Evolutionary conservation across 2,329 filamentous ascomycete genomes (phyloP).

Genomic region (Epichloe brachyelytri): DNA sequence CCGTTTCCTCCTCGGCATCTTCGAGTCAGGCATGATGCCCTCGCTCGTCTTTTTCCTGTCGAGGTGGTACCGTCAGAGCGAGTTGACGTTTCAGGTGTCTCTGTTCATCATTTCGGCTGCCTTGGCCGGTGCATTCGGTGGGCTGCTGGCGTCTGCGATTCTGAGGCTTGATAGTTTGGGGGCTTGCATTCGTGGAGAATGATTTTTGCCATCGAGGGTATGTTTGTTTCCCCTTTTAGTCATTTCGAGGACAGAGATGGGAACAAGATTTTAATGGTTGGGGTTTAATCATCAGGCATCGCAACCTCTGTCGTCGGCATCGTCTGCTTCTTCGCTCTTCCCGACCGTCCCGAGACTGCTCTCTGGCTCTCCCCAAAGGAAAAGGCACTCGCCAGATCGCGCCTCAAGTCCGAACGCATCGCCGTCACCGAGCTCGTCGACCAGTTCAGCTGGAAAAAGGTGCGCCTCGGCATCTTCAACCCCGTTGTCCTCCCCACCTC

Average conservation of each 20-base stretch:
- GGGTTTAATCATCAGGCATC: conserved; percentile 30
- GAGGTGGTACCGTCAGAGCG: conserved; percentile 49
- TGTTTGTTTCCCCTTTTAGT: neutral
- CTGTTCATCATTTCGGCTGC: conserved; percentile 55
- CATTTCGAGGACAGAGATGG: neutral
- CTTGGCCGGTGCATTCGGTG: conserved; percentile 54
- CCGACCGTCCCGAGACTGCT: conserved; percentile 52
- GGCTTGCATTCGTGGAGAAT: conserved; percentile 48
- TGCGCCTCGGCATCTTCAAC: conserved; percentile 47
- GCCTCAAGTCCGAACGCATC: conserved; percentile 46
- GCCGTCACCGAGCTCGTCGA: conserved; percentile 43
- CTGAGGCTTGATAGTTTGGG: conserved; percentile 43
- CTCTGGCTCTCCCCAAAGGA: conserved; percentile 51
- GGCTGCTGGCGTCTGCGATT: conserved; percentile 49
- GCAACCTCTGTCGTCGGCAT: conserved; percentile 39
- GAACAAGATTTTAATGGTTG: neutral
- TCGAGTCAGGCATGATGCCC: conserved; percentile 53
- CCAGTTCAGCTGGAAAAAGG: conserved; percentile 45
- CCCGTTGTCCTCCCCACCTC: conserved; percentile 40
- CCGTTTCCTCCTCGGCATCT: conserved; percentile 46
- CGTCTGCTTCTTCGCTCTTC: conserved; percentile 47
- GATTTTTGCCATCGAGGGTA: conserved; percentile 54
- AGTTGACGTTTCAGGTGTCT: conserved; percentile 49
- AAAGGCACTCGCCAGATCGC: conserved; percentile 47
- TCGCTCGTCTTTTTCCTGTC: conserved; percentile 54